These are phyloP conservation scores for Leccinum rimulosum DNA, from an alignment of 768 basidiomycete species.

Conservation along the genomic window DNA sequence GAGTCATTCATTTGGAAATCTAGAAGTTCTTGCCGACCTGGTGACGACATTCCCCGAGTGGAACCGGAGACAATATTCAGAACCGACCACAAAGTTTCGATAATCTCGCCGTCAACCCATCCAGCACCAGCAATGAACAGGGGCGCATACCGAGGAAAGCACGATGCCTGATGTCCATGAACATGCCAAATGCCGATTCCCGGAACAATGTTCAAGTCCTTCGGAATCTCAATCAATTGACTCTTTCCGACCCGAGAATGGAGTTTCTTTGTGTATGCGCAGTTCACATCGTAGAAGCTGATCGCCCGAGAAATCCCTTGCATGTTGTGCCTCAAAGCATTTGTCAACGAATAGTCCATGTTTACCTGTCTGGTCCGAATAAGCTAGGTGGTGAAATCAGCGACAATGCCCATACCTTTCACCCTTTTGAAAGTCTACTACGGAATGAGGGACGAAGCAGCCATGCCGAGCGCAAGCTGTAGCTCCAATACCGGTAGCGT, in stretches of 20 bases:
- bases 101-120: not conserved
- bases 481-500: not conserved
- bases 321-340: slow-evolving; percentile 2
- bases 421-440: slow-evolving; percentile 13
- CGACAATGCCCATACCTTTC: not conserved
- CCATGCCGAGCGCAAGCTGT: not conserved
- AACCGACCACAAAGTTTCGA: slow-evolving; percentile 5
- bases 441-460: slow-evolving; percentile 24
- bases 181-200: slow-evolving; percentile 29
- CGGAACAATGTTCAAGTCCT: not conserved
- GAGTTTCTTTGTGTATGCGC: slow-evolving; percentile 7
- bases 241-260: rapidly evolving
- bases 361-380: slow-evolving; percentile 4
- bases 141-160: slow-evolving; percentile 9
- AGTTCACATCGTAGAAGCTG: slow-evolving; percentile 9
- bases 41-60: not conserved
- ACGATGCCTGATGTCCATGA: slow-evolving; percentile 24
- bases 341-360: slow-evolving; percentile 2
- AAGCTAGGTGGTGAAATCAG: not conserved
- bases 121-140: not conserved
- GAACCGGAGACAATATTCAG: not conserved
- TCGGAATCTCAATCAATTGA: not conserved
- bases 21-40: not conserved
- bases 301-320: rapidly evolving
- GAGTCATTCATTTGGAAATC: slow-evolving; percentile 12